Evolutionary conservation across 176 grass and related monocot genomes (phyloP).

Genomic region (Pontederia paniculata): DNA sequence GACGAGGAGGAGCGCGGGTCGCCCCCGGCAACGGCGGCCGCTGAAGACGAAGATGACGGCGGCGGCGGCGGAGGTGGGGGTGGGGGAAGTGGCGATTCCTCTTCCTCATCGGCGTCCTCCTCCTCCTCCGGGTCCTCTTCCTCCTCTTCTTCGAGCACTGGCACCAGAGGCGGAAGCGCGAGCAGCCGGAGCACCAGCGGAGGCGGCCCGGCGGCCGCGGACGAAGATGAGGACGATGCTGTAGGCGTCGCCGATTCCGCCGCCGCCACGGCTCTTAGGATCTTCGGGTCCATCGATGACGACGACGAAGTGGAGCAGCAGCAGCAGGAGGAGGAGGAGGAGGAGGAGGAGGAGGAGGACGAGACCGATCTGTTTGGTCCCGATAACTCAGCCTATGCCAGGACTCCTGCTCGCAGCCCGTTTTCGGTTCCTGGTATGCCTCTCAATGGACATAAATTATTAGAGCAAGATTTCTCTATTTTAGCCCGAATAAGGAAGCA

Average conservation of each 20-base stretch:
- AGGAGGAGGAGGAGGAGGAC: conserved; percentile 28
- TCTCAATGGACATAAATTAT: background rate
- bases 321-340: conserved; percentile 8
- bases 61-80: too few relatives aligned
- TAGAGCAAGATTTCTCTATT: background rate
- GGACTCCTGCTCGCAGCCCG: conserved; percentile 45
- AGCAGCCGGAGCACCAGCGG: conserved; percentile 36
- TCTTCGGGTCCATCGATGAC: conserved; percentile 19
- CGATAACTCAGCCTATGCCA: conserved; percentile 83
- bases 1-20: conserved; percentile 27
- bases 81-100: conserved; percentile 51
- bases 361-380: conserved; percentile 85
- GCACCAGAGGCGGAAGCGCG: conserved; percentile 40
- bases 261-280: conserved; percentile 8
- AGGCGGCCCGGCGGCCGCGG: conserved; percentile 20
- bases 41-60: background rate
- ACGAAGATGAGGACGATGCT: conserved; percentile 16
- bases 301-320: conserved; percentile 30
- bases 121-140: conserved; percentile 72
- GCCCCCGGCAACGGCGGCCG: conserved; percentile 2
- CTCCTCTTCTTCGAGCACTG: conserved; percentile 45
- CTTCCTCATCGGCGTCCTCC: conserved; percentile 65
- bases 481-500: background rate
- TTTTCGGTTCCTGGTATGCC: conserved; percentile 68
- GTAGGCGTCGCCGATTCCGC: conserved; percentile 23